Base-by-base conservation (phyloP, 1,284 basidiomycete species). In the Inonotus obliquus region DNA sequence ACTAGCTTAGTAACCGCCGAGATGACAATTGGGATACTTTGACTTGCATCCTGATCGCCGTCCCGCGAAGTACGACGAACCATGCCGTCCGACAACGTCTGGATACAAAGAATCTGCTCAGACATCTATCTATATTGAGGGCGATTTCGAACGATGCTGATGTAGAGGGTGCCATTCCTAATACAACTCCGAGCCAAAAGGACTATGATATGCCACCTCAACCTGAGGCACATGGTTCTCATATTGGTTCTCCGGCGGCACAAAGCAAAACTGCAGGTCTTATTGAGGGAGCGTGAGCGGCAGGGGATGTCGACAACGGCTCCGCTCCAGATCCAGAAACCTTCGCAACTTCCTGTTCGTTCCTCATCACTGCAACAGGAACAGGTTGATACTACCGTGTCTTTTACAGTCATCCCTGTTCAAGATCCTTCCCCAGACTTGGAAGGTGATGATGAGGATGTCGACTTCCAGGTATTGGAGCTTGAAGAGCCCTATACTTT, bases 201-300 rank as follows among this genome's bases (percentile, higher is more conserved):
- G 47, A 54, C 54, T 14, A 11, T n/a, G 37, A 47, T 44, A 45
- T 32, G 53, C 47, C 4, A 29, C n/a, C n/a, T n/a, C 23, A 51
- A 32, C 44, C 41, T 14, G 35, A 48, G 14, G 23, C 68, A 47
- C 49, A 69, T 9, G 32, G 32, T n/a, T 69, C 71, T 6, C 65
- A 71, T 4, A 67, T 72, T 27, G 45, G 23, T 32, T 41, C 57
- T 37, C 53, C 63, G 45, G 37, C 41, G 13, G 44, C 35, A 27
- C 72, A 71, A 49, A 85, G 85, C 73, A 88, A 84, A 74, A 89
- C 87, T 1, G 85, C 87, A 4, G 80, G 83, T 2, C 77, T 92
- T 54, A 92, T 92, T 67, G 87, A 91, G 71, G 47, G 86, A 91
- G 73, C 80, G 81, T 54, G 89, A 92, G 71, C 76, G 79, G 64